phyloP scores from a whole-genome alignment of 2,329 filamentous ascomycete genomes.

The Pseudocercospora crystallina region DNA sequence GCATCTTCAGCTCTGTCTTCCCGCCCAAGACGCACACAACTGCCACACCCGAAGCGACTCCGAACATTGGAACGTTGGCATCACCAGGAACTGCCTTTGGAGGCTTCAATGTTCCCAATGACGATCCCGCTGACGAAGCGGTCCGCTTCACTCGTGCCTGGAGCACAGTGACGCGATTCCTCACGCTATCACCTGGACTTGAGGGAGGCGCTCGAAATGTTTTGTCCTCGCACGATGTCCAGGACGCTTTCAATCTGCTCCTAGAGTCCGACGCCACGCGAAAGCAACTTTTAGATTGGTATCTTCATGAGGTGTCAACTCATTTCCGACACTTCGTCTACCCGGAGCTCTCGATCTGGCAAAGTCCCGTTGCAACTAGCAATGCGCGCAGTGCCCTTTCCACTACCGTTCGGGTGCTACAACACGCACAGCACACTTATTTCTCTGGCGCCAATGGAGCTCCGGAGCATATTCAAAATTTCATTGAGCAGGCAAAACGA shows the following conservation, averaged over 20 bases:
- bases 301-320: conserved; percentile 42
- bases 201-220: neutral
- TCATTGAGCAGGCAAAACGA: conserved; percentile 13
- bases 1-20: conserved; percentile 45
- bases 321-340: conserved; percentile 41
- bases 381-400: conserved; percentile 36
- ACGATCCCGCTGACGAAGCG: conserved; percentile 37
- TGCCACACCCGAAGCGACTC: conserved; percentile 47
- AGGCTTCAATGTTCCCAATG: conserved; percentile 35
- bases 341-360: conserved; percentile 26
- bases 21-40: conserved; percentile 43
- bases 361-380: conserved; percentile 23
- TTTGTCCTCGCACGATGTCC: conserved; percentile 14
- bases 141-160: conserved; percentile 43
- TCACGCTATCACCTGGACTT: conserved; percentile 23
- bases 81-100: conserved; percentile 43
- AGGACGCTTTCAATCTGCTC: conserved; percentile 17
- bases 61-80: conserved; percentile 40
- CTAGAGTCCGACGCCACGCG: conserved; percentile 10
- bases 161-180: conserved; percentile 47
- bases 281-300: conserved; percentile 46
- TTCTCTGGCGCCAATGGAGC: conserved; percentile 21
- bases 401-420: conserved; percentile 38
- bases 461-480: neutral
- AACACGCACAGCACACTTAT: conserved; percentile 40